Conservation (phyloP, 441 rosid species). For the Erysimum pusillum region DNA sequence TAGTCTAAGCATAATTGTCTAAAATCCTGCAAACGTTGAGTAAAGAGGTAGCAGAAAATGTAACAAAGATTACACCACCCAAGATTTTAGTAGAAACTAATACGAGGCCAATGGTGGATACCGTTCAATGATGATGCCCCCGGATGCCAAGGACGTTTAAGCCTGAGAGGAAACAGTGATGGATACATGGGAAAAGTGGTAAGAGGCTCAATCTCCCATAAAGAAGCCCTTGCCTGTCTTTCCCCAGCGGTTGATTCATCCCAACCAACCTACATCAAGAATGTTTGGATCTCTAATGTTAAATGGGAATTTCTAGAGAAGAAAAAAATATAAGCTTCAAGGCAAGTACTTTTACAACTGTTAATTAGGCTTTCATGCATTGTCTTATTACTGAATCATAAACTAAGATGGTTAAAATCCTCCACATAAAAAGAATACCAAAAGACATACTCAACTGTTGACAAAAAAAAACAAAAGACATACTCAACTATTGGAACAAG, state of each 20-base stretch:
- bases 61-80: not conserved
- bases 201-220: conserved; percentile 94
- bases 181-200: conserved; percentile 96
- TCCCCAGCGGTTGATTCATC: conserved; percentile 96
- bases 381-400: no score
- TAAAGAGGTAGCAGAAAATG: not conserved
- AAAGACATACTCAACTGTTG: no score
- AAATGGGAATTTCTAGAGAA: not conserved
- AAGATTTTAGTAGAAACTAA: not conserved
- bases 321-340: not conserved
- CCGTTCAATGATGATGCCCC: conserved; percentile 65
- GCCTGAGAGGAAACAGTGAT: conserved; percentile 82
- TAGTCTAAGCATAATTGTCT: conserved; percentile 4
- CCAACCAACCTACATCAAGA: conserved; percentile 83
- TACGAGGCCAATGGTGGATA: conserved; percentile 37
- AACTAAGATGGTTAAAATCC: no score
- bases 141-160: conserved; percentile 82
- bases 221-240: conserved; percentile 89
- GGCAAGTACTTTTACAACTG: not conserved
- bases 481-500: not conserved
- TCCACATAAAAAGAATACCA: no score
- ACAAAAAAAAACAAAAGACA: no score
- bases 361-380: not conserved
- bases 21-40: not conserved
- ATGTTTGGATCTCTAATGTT: not conserved